Evolutionary conservation across 192 early-diverging fungal genomes (phyloP), one percentile per base, ranked within the genome.

Genomic region (Coemansia interrupta): DNA sequence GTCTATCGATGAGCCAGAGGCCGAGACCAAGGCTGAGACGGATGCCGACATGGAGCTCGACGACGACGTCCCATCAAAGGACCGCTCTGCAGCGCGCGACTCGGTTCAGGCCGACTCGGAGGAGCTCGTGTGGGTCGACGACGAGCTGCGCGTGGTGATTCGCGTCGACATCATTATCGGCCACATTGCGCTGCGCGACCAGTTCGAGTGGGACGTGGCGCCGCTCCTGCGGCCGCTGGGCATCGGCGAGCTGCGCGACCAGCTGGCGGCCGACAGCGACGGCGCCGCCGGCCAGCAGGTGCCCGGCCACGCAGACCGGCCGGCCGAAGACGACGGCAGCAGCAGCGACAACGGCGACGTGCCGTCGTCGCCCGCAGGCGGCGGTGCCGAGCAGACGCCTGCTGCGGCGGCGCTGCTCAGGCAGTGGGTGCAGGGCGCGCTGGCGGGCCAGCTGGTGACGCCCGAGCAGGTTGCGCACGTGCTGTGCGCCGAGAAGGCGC

Each of bases 141-240:
- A 78, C 24, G 92, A 96, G 70, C 73, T 93, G 22, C 83, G 94
- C 15, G 87, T 89, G 12, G 65, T 88, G 3, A 88, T 96, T 43
- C 92, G 89, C 75, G 78, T 98, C 56, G 93, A 96, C 68, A 87
- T 98, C 28, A 86, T 90, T 0, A 87, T 98, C 18, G 93, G 86
- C 15, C 87, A 91, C 47, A 83, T 86, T 46, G 88, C 84, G 13
- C 80, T 96, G 32, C 82, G 89, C 18, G 95, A 98, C 80, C 92
- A 94, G 63, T 89, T 98, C 59, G 95, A 98, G 63, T 98, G 95
- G 95, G 94, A 96, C 71, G 79, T 82, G 8, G 70, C 75, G 24
- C 70, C 80, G 18, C 60, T 74, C 19, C 72, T 82, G 26, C 71
- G 72, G 7, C 70, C 80, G 26, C 56, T 63, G 5, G 22, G 58